Percentiles rank a stretch among this genome's conserved stretches.
Evolutionary conservation across 148 eudicot genomes (phyloP).

Genomic region (Rhododendron vialii): DNA sequence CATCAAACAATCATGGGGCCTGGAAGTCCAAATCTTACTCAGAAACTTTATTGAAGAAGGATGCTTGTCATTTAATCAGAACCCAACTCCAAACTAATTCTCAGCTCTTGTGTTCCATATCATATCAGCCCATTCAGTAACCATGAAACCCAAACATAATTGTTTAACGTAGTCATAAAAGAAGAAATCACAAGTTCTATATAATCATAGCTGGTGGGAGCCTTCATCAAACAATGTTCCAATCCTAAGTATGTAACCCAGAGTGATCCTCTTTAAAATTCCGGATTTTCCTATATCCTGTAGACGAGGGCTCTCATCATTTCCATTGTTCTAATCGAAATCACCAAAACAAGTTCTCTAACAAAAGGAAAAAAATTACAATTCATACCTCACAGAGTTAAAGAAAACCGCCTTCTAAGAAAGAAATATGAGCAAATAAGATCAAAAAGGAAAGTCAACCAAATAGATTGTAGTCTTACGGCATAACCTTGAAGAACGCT

Average conservation of each 20-base stretch:
- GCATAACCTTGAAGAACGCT: slow-evolving; percentile 42
- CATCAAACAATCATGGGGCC: background rate
- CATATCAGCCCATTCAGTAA: background rate
- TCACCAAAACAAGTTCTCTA: background rate
- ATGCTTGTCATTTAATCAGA: background rate
- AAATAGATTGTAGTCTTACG: background rate
- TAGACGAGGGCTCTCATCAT: background rate
- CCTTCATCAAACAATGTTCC: slow-evolving; percentile 1
- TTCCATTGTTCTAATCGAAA: background rate
- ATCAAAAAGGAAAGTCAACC: background rate
- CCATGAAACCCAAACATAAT: background rate
- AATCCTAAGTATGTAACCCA: background rate
- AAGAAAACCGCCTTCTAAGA: background rate
- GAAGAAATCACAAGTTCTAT: background rate
- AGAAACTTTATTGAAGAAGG: background rate
- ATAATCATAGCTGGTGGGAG: background rate
- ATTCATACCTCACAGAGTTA: background rate
- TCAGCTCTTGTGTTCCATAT: background rate
- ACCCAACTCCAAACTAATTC: background rate
- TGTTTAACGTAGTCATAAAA: background rate
- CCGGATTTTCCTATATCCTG: background rate
- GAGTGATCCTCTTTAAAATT: background rate
- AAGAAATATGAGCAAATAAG: background rate
- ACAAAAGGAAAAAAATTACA: background rate
- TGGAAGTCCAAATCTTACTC: background rate